These are phyloP conservation scores for Solanum hybrid DNA, from an alignment of 305 asterid genomes.

Conservation along the genomic window DNA sequence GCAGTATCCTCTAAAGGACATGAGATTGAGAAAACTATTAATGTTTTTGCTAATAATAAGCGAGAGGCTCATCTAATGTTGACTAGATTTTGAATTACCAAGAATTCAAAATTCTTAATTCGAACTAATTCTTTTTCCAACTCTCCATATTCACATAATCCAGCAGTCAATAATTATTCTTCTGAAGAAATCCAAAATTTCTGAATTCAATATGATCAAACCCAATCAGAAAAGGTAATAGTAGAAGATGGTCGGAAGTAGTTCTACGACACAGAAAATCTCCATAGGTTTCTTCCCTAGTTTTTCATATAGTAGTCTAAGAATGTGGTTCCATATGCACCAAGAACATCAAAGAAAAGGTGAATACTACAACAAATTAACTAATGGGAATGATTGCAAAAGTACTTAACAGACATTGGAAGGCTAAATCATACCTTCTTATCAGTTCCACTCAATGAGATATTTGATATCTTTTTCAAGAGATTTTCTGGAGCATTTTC, in stretches of 20 bases:
- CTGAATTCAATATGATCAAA: not conserved
- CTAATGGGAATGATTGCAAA: not conserved
- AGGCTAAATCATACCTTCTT: constrained; percentile 49
- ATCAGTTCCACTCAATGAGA: constrained; percentile 61
- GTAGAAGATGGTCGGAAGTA: not conserved
- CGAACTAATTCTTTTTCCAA: not conserved
- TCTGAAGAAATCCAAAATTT: not conserved
- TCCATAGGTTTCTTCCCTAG: not conserved
- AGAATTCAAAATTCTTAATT: not conserved
- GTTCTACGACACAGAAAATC: not conserved
- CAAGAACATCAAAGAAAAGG: not conserved
- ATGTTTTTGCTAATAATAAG: not conserved
- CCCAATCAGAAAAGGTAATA: not conserved
- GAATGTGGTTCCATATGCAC: not conserved
- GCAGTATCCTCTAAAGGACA: not conserved
- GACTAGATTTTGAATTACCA: not conserved
- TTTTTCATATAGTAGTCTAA: not conserved
- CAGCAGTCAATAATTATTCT: not conserved
- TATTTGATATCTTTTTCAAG: constrained; percentile 54
- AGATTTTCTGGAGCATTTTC: constrained; percentile 85
- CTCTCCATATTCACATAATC: not conserved
- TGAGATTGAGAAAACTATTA: not conserved
- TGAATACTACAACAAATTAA: not conserved
- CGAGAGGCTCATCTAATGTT: not conserved
- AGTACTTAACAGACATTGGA: not conserved